Conservation (phyloP, 345 rosid genomes). For the Arabidopsis arenosa region DNA sequence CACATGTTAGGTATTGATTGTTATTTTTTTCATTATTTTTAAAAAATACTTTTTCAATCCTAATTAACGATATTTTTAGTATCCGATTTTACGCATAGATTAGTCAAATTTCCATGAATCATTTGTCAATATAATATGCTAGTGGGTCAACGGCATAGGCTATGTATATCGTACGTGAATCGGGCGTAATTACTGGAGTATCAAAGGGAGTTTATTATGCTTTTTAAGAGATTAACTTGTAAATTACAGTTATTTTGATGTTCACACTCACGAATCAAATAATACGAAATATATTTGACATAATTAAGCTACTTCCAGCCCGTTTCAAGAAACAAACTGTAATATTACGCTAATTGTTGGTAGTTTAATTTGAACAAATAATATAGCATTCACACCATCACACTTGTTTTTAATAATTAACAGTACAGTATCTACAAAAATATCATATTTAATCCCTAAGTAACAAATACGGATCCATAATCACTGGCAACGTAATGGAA, state of each 20-base stretch:
- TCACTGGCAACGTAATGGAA: neutral
- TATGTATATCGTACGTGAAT: constrained; percentile 19
- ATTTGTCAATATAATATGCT: constrained; percentile 6
- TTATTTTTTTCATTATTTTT: neutral
- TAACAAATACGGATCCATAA: neutral
- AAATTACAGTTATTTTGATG: constrained; percentile 25
- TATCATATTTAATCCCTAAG: constrained; percentile 8
- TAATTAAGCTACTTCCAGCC: constrained; percentile 23
- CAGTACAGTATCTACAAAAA: neutral
- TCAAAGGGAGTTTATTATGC: neutral
- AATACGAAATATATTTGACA: constrained; percentile 16
- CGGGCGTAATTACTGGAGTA: constrained; percentile 17
- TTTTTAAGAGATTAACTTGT: constrained; percentile 16
- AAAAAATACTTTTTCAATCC: neutral
- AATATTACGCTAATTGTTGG: constrained; percentile 15
- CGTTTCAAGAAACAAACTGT: constrained; percentile 1
- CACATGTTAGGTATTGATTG: constrained; percentile 29
- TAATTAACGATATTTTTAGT: neutral
- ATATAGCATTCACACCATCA: constrained; percentile 15
- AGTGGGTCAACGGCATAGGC: constrained; percentile 32
- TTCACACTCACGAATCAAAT: constrained; percentile 30
- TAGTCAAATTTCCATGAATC: constrained; percentile 1
- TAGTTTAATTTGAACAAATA: constrained; percentile 19
- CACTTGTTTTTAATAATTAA: constrained; percentile 15
- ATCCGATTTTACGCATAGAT: neutral